Base-by-base conservation (phyloP, 31 red algal genomes). In the Bonnemaisonia californica region DNA sequence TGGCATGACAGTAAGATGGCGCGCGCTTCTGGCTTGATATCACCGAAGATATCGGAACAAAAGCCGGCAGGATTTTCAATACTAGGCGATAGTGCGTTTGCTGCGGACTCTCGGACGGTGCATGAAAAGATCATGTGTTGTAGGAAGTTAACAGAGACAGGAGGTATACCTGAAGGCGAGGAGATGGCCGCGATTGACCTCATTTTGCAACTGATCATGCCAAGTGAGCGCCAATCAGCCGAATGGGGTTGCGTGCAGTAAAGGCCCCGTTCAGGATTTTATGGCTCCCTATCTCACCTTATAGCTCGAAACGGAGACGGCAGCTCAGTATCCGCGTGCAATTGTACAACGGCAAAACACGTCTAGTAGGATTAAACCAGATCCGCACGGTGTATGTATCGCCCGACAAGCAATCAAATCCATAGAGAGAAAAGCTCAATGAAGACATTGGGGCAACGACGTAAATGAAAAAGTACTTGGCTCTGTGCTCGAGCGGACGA, bases 221-320 rank as follows among this genome's bases (percentile, higher is more conserved):
- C 80, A 23, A 73, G 80, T 30, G 79, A 82, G 62, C 62, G 79
- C 19, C 62, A 82, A 28, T 56, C 41, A 19, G 79, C 79, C 4
- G 64, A 82, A 57, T 82, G 63, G 79, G 79, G 79, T 36, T 82
- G 1, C 16, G 79, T 38, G 64, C 63, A 36, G n/a, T 82, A 4
- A 82, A 82, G 27, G 79, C 37, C 4, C 79, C 80, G 13, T 83
- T 83, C 54, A 24, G 27, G 1, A 42, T 4, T 1, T 33, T 83
- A 1, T 30, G 42, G 19, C 9, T 66, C 1, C 36, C 66, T 40
- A 16, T 83, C 2, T 4, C 42, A 23, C n/a, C n/a, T n/a, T n/a
- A n/a, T n/a, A n/a, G n/a, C n/a, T n/a, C n/a, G n/a, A n/a, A n/a
- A n/a, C n/a, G n/a, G n/a, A n/a, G n/a, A n/a, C n/a, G n/a, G n/a